Base-by-base conservation (phyloP, 805 yeast genomes). In the Diddensiella caesifluorescens region DNA sequence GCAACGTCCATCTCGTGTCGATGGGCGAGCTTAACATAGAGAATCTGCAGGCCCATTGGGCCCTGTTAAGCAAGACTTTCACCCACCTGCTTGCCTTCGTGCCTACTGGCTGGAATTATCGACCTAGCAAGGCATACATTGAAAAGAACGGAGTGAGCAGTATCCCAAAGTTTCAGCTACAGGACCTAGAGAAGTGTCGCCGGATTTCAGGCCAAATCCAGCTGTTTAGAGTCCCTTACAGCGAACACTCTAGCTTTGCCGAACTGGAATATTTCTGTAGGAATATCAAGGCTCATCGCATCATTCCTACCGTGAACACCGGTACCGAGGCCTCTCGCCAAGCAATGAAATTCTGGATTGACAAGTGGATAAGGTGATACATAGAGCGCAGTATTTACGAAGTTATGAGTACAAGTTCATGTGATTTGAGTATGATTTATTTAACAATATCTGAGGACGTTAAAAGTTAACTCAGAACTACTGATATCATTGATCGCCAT, bases 71-170 rank as follows among this genome's bases (percentile, higher is more conserved):
- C 29, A 61, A 58, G 21, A 61, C 66, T 31, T 82, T 73, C 56
- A 78, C 77, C 39, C 68, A 76, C 35, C 70, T 86, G 31, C 68
- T 83, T n/a, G 95, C 85, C 0, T 67, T 84, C 26, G 68, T 77
- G 38, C 97, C 97, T 0, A 88, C 97, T 0, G 97, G 97, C 0
- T 92, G 97, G 97, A 71, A 87, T 1, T 82, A 74, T 58, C 55
- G 67, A 12, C 59, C 60, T 18, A 44, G 50, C 2, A 46, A 41
- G 12, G 35, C 42, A 5, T 48, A 48, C 30, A 15, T 44, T 16
- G 45, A 37, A 6, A 47, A n/a, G 41, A 19, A 48, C 48, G 19
- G 49, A 10, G 20, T 13, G 4, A 15, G 23, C 50, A 4, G 47
- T 52, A 26, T 45, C 48, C 36, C 39, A 1, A 20, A 16, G 15